Evolutionary conservation across 306 rosid species (phyloP).

Genomic region (Prinsepia uniflora): DNA sequence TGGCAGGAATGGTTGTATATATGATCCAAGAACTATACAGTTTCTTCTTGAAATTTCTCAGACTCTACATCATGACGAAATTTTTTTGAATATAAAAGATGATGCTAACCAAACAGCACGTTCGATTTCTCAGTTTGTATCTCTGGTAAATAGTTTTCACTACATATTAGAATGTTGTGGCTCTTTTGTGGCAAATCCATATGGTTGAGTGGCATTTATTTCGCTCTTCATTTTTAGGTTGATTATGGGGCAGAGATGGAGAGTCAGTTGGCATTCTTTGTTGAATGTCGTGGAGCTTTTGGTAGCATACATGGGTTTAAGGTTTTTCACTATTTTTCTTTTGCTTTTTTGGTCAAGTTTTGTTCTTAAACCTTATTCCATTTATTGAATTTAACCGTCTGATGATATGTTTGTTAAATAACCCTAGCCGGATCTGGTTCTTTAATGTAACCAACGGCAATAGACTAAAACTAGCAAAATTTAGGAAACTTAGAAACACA

Average conservation of each 20-base stretch:
- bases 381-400: too few species aligned
- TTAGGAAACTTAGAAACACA: too few species aligned
- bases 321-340: slow-evolving; percentile 56
- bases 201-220: slow-evolving; percentile 24
- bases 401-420: too few species aligned
- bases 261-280: slow-evolving; percentile 68
- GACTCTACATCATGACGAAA: slow-evolving; percentile 63
- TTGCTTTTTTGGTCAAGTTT: slow-evolving; percentile 10
- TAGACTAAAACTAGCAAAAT: too few species aligned
- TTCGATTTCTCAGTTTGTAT: slow-evolving; percentile 69
- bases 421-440: too few species aligned
- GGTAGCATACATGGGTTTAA: slow-evolving; percentile 65
- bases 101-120: slow-evolving; percentile 68
- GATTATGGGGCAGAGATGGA: slow-evolving; percentile 74
- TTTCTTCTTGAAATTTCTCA: slow-evolving; percentile 78
- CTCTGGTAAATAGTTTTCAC: slow-evolving; percentile 46
- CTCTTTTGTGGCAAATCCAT: background rate
- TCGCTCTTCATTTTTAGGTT: slow-evolving; percentile 45
- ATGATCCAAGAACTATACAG: slow-evolving; percentile 62
- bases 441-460: too few species aligned
- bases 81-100: slow-evolving; percentile 54
- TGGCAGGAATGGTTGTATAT: slow-evolving; percentile 54
- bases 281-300: slow-evolving; percentile 87
- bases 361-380: slow-evolving; percentile 12
- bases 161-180: background rate